Percentiles rank a stretch among this genome's conserved stretches.
Evolutionary conservation across 306 rosid species (phyloP).

Genomic region (Quercus dentata): DNA sequence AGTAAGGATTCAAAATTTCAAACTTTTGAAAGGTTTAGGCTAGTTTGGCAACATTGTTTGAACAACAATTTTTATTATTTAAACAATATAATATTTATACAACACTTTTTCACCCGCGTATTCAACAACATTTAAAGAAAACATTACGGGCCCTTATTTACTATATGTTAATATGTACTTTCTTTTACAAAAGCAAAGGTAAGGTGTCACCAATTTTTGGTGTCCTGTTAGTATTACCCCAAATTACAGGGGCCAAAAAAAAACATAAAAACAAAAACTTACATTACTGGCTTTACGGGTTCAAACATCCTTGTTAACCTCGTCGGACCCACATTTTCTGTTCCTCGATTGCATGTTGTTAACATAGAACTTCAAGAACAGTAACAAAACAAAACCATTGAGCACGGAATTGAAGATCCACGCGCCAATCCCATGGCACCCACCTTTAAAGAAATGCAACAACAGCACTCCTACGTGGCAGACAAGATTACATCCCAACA

Average conservation of each 20-base stretch:
- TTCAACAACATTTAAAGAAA: no score
- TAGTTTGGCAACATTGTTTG: accelerated
- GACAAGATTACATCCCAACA: constrained; percentile 62
- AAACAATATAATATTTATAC: no score
- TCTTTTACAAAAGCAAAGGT: no score
- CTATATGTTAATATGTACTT: no score
- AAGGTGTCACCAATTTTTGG: no score
- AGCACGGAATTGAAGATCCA: constrained; percentile 72
- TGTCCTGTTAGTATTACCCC: no score
- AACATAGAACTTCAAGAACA: constrained; percentile 60
- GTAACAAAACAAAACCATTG: constrained; percentile 48
- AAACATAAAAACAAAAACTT: no score
- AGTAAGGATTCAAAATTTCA: no score
- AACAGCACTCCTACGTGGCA: constrained; percentile 71
- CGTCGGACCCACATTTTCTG: neutral
- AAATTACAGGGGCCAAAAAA: no score
- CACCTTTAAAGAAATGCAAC: constrained; percentile 63
- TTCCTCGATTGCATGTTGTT: constrained; percentile 40
- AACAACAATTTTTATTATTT: accelerated
- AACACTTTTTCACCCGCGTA: accelerated
- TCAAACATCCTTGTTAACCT: neutral
- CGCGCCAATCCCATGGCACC: constrained; percentile 88
- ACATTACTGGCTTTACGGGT: no score
- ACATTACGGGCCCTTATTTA: no score
- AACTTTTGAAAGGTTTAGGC: no score